These are phyloP conservation scores for Phytophthora aleatoria DNA, from an alignment of 352 stramenopile genomes.

Conservation along the genomic window DNA sequence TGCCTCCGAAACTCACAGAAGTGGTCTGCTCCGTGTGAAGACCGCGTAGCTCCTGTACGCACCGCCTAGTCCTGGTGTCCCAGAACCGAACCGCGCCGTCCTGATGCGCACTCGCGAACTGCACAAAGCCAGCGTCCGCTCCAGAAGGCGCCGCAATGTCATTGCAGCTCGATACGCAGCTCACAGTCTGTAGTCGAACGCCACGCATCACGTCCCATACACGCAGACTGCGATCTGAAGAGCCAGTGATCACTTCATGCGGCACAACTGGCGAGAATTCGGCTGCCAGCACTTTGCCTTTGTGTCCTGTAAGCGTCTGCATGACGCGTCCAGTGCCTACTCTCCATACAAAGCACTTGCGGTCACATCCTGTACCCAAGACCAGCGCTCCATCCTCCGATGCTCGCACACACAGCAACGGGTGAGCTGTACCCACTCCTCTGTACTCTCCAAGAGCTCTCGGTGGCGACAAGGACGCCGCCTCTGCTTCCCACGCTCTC, in stretches of 20 bases:
- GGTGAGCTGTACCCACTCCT: conserved; percentile 78
- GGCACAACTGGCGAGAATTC: conserved; percentile 68
- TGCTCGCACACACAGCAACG: conserved; percentile 78
- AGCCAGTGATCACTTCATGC: conserved; percentile 79
- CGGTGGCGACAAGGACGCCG: conserved; percentile 27
- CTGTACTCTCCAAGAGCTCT: conserved; percentile 74
- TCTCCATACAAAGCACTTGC: conserved; percentile 87
- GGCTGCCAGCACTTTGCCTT: conserved; percentile 81
- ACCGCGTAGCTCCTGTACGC: conserved; percentile 56
- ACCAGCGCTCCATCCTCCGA: conserved; percentile 81
- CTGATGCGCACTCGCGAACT: conserved; percentile 81
- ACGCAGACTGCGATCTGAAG: conserved; percentile 73
- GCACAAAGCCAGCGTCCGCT: conserved; percentile 43
- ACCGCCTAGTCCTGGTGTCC: conserved; percentile 63
- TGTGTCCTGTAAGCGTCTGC: conserved; percentile 85
- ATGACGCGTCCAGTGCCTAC: conserved; percentile 80
- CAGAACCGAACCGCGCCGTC: conserved; percentile 82
- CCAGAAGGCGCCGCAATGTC: conserved; percentile 59
- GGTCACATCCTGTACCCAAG: conserved; percentile 80
- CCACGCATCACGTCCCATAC: conserved; percentile 78
- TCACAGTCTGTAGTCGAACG: conserved; percentile 72
- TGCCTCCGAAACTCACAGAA: conserved; percentile 68
- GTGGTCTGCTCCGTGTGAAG: conserved; percentile 76
- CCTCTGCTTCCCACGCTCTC: conserved; percentile 71
- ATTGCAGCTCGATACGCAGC: conserved; percentile 84